Base-by-base conservation (phyloP, 106 monocot species). In the Vanilla planifolia region DNA sequence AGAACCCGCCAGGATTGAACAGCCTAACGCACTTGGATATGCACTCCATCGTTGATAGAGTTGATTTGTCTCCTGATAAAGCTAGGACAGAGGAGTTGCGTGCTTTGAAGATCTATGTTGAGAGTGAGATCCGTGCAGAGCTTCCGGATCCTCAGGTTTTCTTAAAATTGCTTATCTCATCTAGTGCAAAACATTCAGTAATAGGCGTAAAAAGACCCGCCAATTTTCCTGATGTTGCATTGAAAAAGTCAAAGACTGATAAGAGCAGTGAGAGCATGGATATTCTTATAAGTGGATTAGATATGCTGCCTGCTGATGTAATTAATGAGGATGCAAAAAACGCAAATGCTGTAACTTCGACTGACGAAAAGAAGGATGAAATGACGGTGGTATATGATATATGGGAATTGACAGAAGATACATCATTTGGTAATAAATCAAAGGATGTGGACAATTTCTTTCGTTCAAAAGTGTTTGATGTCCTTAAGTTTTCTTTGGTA, bases 111-210 rank as follows among this genome's bases (percentile, higher is more conserved):
- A 62, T 78, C 55, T 64, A 79, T 43, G 70, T 96, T 51, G 84
- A 84, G 63, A 84, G 91, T 74, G 81, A 77, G 45, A 64, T 88
- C 40, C 73, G 84, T 70, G 68, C 64, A 14, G 26, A 65, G 16
- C 63, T 96, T 17, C 96, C 96, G 62, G 96, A 91, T 71, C 71
- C 73, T 22, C 96, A 96, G 73, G 87, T 91, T 62, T 36, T 91
- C 41, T 57, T 84, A 33, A 87, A 87, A 67, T 71, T 91, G 48
- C 77, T 85, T 21, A 61, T 82, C 22, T 77, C 77, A 55, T 48
- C 66, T 33, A 69, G 56, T 51, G 27, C 50, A 25, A 77, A 67
- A 42, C 36, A 60, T 67, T 68, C 79, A 26, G 37, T 19, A n/a
- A 25, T 3, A 2, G 68, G 61, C 44, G 64, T 65, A 59, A 91